Base-by-base conservation (phyloP, 306 rosid species). In the Arachis stenosperma region DNA sequence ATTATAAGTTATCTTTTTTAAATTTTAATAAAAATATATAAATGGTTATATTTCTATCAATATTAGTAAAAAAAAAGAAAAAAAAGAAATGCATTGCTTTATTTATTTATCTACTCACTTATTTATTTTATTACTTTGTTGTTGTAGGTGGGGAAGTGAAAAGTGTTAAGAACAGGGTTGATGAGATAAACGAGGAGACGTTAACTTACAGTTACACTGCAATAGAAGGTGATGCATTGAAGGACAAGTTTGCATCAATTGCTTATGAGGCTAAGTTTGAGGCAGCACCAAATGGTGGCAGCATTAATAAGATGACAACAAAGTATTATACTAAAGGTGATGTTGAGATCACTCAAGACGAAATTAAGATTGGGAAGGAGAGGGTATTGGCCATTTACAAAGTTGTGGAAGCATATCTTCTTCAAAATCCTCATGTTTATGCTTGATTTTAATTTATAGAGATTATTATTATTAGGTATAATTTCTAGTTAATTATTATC, bases 291-390 rank as follows among this genome's bases (percentile, higher is more conserved):
- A 83, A 78, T 60, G 83, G 85, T 46, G 85, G 87, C 6, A 78
- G 81, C 64, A 78, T 29, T 27, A 75, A 43, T 73, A 83, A 78
- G 66, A 60, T 83, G 69, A 76, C 69, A 51, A 74, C 37, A 68
- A 82, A 77, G 30, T 80, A 79, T 71, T 50, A 66, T 50, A 76
- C 84, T 10, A 82, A 85, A 56, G 80, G 73, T 70, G 85, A 71
- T 61, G 11, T 67, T 37, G 78, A 70, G 77, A 67, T 81, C 61
- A 61, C 29, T 9, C 86, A 77, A 75, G 90, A 84, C 56, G 82
- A 81, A 29, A 71, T 84, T 15, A 84, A 64, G 83, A 70, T 11
- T 9, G 73, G 80, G 73, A 77, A 78, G 66, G 80, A 74, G 56
- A 84, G 47, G 73, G 62, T 78, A 17, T 15, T 84, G 62, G 80